A percentile compares a stretch with the other conserved stretches of the same genome.
Conservation (phyloP, 805 yeast genomes). For the Blastobotrys peoriensis region DNA sequence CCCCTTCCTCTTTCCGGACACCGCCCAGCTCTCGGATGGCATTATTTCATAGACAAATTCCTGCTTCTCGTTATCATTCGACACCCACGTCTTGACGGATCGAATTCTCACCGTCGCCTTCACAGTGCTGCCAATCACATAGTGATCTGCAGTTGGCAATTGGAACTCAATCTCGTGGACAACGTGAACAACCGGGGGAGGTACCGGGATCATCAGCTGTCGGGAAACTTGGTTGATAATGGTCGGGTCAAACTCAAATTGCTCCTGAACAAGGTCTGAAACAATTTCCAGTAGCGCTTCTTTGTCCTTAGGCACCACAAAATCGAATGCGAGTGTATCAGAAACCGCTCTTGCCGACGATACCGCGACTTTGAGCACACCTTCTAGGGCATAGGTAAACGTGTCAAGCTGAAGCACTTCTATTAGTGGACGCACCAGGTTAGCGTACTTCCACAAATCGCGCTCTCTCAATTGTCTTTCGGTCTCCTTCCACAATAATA, state of each 20-base stretch:
- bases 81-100: slow-evolving; percentile 43
- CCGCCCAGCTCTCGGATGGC: slow-evolving; percentile 68
- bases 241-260: slow-evolving; percentile 7
- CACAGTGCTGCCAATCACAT: slow-evolving; percentile 62
- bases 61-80: slow-evolving; percentile 17
- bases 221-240: slow-evolving; percentile 16
- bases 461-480: slow-evolving; percentile 4
- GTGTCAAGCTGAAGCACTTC: not conserved
- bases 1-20: slow-evolving; percentile 64
- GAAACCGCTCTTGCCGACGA: slow-evolving; percentile 2
- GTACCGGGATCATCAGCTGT: slow-evolving; percentile 47
- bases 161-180: slow-evolving; percentile 52
- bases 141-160: slow-evolving; percentile 35
- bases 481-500: not conserved
- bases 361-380: slow-evolving; percentile 7
- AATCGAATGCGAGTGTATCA: slow-evolving; percentile 8
- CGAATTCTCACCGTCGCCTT: slow-evolving; percentile 37
- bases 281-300: slow-evolving; percentile 6
- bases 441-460: slow-evolving; percentile 5
- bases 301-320: slow-evolving; percentile 2
- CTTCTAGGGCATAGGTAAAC: slow-evolving; percentile 7
- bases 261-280: slow-evolving; percentile 6
- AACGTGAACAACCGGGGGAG: slow-evolving; percentile 54
- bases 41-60: slow-evolving; percentile 43
- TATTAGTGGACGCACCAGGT: not conserved